Conservation (phyloP, 352 stramenopile species). For the Thraustochytrium striatum region DNA sequence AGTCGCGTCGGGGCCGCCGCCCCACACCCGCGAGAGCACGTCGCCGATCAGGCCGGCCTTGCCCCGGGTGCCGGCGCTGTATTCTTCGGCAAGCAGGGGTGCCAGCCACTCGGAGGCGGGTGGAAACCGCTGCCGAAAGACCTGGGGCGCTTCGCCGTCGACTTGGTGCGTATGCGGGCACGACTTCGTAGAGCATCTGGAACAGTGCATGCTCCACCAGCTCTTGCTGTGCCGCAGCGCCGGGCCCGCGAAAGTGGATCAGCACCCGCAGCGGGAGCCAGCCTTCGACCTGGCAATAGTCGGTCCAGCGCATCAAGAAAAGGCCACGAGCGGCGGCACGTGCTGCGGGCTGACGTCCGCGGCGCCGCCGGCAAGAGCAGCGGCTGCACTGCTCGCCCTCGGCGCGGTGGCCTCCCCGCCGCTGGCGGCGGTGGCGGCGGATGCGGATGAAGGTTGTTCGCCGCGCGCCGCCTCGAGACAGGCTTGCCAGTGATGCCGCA, state of each 20-base stretch:
- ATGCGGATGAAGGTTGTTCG: background rate
- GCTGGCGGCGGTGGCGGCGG: background rate
- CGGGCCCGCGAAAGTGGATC: background rate
- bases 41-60: background rate
- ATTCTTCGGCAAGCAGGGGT: background rate
- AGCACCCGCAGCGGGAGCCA: conserved; percentile 4
- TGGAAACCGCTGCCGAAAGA: background rate
- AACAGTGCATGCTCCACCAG: conserved; percentile 7
- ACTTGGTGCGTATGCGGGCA: background rate
- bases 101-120: background rate
- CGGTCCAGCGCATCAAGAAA: background rate
- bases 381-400: background rate
- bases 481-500: conserved; percentile 19
- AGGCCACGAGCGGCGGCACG: background rate
- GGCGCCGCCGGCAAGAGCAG: background rate
- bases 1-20: too few relatives aligned
- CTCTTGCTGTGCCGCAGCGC: background rate
- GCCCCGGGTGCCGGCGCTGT: background rate
- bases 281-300: background rate
- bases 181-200: background rate
- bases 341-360: too few relatives aligned
- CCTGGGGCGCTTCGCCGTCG: background rate
- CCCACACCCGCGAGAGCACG: conserved; percentile 21
- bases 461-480: background rate
- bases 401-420: background rate